These are phyloP conservation scores for Wallemia hederae DNA, from an alignment of 1,284 basidiomycete genomes.

Conservation along the genomic window DNA sequence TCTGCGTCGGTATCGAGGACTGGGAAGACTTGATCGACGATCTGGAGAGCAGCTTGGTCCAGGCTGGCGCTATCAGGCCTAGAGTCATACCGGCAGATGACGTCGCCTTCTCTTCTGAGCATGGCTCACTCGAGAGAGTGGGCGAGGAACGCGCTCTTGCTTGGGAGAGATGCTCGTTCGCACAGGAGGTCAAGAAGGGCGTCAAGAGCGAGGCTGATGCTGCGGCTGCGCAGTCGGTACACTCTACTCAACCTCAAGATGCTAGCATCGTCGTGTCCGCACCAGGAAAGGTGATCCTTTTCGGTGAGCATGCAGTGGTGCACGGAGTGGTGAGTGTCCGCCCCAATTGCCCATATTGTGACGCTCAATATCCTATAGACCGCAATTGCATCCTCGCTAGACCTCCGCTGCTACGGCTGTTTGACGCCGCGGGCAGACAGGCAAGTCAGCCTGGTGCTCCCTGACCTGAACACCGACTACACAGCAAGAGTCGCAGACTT, in stretches of 20 bases:
- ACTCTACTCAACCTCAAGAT: too few species aligned
- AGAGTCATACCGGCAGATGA: conserved; percentile 8
- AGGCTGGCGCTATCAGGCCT: conserved; percentile 49
- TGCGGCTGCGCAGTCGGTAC: too few species aligned
- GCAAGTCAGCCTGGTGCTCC: conserved; percentile 44
- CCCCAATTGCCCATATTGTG: not conserved
- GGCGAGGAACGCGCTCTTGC: conserved; percentile 2
- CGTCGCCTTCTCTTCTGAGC: not conserved
- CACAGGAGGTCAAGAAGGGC: too few species aligned
- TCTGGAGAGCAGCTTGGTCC: conserved; percentile 66
- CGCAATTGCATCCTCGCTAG: conserved; percentile 78
- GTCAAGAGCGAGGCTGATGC: conserved; percentile 1
- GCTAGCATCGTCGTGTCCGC: conserved; percentile 50
- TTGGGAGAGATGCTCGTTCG: conserved; percentile 4
- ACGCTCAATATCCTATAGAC: conserved; percentile 24
- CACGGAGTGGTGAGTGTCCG: conserved; percentile 54
- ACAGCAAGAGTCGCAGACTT: conserved; percentile 57
- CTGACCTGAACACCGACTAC: conserved; percentile 50
- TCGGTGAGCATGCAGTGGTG: conserved; percentile 96
- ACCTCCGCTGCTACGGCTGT: conserved; percentile 77
- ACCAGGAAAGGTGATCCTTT: conserved; percentile 92
- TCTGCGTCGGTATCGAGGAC: conserved; percentile 97
- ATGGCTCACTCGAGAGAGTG: not conserved
- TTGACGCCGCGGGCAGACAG: conserved; percentile 42
- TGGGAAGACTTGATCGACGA: conserved; percentile 76